Percentiles rank a stretch among this genome's conserved stretches.
These are phyloP conservation scores for Miscanthus lutarioriparius DNA, from an alignment of 176 grass and related monocot species.

Conservation along the genomic window DNA sequence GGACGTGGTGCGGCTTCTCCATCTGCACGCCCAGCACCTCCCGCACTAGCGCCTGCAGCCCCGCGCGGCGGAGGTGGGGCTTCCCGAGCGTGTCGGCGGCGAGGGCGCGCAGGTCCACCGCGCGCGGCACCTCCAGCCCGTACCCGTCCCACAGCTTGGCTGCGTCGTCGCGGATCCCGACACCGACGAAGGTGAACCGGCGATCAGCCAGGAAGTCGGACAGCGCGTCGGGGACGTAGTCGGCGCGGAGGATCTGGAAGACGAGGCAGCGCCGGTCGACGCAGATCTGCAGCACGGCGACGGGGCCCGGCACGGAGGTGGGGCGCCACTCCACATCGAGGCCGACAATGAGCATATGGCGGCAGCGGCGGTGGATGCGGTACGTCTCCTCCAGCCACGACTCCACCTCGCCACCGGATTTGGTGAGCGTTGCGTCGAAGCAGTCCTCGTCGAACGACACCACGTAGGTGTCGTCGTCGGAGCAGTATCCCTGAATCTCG, in stretches of 20 bases:
- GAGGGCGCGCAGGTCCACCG: background rate
- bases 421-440: slow-evolving; percentile 1
- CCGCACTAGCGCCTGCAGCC: slow-evolving; percentile 23
- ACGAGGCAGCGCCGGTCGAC: slow-evolving; percentile 45
- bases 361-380: background rate
- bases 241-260: slow-evolving; percentile 53
- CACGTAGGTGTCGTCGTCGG: background rate
- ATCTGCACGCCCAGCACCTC: slow-evolving; percentile 33
- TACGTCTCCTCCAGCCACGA: background rate
- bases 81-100: background rate
- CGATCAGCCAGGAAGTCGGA: slow-evolving; percentile 19
- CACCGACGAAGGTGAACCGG: slow-evolving; percentile 46
- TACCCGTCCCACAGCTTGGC: slow-evolving; percentile 18
- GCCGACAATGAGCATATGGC: background rate
- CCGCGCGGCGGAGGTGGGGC: background rate
- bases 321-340: slow-evolving; percentile 50
- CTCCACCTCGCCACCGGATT: background rate
- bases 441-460: background rate
- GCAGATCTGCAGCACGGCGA: slow-evolving; percentile 55
- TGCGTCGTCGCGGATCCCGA: slow-evolving; percentile 30
- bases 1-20: slow-evolving; percentile 23
- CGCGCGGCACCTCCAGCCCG: background rate
- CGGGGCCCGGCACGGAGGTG: background rate
- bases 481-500: background rate
- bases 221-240: slow-evolving; percentile 25